phyloP scores from a whole-genome alignment of 306 rosid species.

The Cucurbita pepo region DNA sequence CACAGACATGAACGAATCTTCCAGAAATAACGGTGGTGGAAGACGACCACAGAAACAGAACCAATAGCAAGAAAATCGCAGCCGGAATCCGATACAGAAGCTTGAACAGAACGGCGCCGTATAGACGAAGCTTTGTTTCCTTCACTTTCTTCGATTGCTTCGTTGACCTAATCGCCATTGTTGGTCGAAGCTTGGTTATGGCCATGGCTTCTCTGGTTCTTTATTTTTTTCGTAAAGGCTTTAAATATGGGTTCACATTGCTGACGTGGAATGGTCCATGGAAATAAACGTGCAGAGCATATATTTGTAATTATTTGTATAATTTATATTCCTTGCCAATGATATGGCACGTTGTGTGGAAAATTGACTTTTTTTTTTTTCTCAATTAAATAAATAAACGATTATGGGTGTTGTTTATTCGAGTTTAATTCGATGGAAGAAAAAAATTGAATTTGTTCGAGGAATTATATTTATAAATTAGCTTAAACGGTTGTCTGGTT shows the following conservation, averaged over 20 bases:
- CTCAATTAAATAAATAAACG: too few species aligned
- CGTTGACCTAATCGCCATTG: slow-evolving; percentile 23
- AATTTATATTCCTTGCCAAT: background rate
- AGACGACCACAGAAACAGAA: slow-evolving; percentile 36
- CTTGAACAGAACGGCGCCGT: slow-evolving; percentile 7
- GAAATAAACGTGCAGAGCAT: background rate
- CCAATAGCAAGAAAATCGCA: slow-evolving; percentile 17
- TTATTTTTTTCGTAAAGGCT: background rate
- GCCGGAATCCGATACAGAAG: slow-evolving; percentile 19
- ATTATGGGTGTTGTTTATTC: background rate
- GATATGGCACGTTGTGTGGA: background rate
- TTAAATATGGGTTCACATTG: background rate
- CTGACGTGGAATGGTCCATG: background rate
- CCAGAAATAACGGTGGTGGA: slow-evolving; percentile 29
- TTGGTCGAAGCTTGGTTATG: background rate
- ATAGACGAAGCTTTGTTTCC: background rate
- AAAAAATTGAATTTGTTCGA: background rate
- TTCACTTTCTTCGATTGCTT: slow-evolving; percentile 13
- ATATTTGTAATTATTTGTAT: background rate
- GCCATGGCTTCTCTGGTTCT: background rate
- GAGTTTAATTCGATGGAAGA: background rate
- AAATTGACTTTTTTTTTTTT: background rate
- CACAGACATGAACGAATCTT: slow-evolving; percentile 36
- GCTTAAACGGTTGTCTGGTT: too few species aligned
- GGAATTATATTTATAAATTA: background rate